Evolutionary conservation across 2,329 filamentous ascomycete species (phyloP).

Genomic region (Fusarium udum): DNA sequence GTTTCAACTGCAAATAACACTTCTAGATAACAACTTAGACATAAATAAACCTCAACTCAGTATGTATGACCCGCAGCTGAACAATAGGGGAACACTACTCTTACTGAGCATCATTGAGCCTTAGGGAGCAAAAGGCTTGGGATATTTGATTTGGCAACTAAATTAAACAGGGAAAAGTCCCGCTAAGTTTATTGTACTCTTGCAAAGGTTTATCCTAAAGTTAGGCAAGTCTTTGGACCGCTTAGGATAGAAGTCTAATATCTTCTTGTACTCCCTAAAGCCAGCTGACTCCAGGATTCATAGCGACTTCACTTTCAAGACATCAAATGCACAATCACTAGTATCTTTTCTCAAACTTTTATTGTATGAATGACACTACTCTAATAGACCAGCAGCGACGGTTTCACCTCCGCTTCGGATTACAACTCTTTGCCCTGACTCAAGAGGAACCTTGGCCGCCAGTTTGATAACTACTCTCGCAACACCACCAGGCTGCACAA

Average conservation of each 20-base stretch:
- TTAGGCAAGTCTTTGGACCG: too few relatives aligned
- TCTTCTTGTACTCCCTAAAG: neutral
- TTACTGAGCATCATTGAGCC: neutral
- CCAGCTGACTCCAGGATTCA: neutral
- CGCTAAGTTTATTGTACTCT: neutral
- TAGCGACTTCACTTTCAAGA: neutral
- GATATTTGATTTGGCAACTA: neutral
- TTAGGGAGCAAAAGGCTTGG: neutral
- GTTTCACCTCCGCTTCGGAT: constrained; percentile 83
- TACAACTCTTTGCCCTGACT: constrained; percentile 82
- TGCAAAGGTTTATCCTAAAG: neutral
- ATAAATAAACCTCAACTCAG: neutral
- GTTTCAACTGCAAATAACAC: too few relatives aligned
- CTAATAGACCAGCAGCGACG: constrained; percentile 86
- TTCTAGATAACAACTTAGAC: too few relatives aligned
- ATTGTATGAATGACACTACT: constrained; percentile 55
- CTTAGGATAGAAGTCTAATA: neutral
- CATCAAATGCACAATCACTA: neutral
- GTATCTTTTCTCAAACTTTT: neutral
- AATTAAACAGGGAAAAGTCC: neutral
- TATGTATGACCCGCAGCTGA: neutral
- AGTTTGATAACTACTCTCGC: constrained; percentile 82
- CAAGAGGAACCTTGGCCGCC: constrained; percentile 78
- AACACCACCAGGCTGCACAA: constrained; percentile 81
- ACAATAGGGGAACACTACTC: neutral